Conservation (phyloP, 2,329 filamentous ascomycete species). For the Coleophoma crateriformis region DNA sequence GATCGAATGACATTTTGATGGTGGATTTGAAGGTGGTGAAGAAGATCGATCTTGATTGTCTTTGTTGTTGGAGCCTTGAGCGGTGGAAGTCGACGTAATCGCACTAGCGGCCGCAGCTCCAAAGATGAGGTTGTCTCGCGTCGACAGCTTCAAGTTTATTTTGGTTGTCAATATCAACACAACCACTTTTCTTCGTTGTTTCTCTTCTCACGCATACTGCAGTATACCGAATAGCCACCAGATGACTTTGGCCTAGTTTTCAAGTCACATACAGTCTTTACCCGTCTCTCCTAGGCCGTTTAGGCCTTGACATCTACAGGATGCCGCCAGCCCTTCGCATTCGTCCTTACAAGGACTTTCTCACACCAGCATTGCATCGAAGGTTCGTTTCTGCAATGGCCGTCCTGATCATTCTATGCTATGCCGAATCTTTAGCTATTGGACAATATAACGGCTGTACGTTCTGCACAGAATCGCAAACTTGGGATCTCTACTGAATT, state of each 20-base stretch:
- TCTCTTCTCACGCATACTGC: too few species aligned
- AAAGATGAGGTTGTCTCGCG: neutral
- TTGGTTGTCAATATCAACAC: conserved; percentile 18
- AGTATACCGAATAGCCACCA: too few species aligned
- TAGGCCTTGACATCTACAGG: conserved; percentile 4
- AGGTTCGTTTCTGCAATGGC: conserved; percentile 76
- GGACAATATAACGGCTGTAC: conserved; percentile 64
- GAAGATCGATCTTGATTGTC: neutral
- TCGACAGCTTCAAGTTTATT: conserved; percentile 15
- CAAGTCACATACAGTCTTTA: conserved; percentile 11
- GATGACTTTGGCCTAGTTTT: too few species aligned
- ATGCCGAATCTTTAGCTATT: conserved; percentile 64
- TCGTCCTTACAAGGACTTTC: conserved; percentile 59
- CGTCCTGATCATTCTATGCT: conserved; percentile 66
- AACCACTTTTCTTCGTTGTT: neutral
- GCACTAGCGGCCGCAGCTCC: neutral
- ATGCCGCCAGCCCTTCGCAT: conserved; percentile 26
- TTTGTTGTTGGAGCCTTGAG: conserved; percentile 3
- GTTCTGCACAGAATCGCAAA: neutral
- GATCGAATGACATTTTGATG: conserved; percentile 79
- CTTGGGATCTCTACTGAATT: neutral
- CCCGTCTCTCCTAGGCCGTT: neutral
- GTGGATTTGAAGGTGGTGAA: neutral
- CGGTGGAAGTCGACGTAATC: neutral
- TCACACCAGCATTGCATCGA: conserved; percentile 82